Evolutionary conservation across 1,139 yeast species (phyloP).

Genomic region (Hemisphaericaspora xylanilytica): DNA sequence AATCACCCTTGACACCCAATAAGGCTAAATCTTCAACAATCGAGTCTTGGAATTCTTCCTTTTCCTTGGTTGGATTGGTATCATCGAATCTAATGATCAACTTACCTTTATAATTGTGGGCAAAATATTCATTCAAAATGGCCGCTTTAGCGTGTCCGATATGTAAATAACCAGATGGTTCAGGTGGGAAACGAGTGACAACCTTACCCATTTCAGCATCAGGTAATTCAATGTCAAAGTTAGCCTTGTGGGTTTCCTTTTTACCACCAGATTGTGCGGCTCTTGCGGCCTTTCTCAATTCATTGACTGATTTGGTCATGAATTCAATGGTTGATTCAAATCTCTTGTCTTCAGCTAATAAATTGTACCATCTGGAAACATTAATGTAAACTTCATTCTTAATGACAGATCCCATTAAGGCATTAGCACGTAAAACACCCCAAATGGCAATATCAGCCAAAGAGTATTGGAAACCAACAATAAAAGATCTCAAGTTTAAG

Average conservation of each 20-base stretch:
- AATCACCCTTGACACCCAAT: conserved; percentile 89
- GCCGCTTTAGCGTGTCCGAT: conserved; percentile 98
- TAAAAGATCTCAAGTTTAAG: conserved; percentile 79
- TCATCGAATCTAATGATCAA: conserved; percentile 94
- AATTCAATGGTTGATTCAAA: conserved; percentile 72
- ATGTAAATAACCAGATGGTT: conserved; percentile 88
- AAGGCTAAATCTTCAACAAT: conserved; percentile 85
- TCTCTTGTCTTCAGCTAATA: conserved; percentile 58
- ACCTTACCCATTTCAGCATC: conserved; percentile 91
- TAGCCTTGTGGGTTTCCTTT: conserved; percentile 83
- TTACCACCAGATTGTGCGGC: conserved; percentile 52
- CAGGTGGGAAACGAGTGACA: conserved; percentile 96
- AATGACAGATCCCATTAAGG: conserved; percentile 86
- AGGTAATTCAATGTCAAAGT: conserved; percentile 86
- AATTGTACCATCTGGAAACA: conserved; percentile 90
- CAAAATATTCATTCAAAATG: conserved; percentile 89
- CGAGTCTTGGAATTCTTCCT: conserved; percentile 86
- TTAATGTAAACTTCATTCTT: conserved; percentile 82
- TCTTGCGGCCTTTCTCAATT: conserved; percentile 66
- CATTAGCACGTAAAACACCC: conserved; percentile 93
- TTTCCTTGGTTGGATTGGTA: conserved; percentile 95
- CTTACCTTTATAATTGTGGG: conserved; percentile 90
- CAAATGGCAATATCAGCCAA: conserved; percentile 85
- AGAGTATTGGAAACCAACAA: conserved; percentile 64
- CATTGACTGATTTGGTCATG: conserved; percentile 66